phyloP scores from a whole-genome alignment of 2,329 filamentous ascomycete species.

The Monosporascus sp. region DNA sequence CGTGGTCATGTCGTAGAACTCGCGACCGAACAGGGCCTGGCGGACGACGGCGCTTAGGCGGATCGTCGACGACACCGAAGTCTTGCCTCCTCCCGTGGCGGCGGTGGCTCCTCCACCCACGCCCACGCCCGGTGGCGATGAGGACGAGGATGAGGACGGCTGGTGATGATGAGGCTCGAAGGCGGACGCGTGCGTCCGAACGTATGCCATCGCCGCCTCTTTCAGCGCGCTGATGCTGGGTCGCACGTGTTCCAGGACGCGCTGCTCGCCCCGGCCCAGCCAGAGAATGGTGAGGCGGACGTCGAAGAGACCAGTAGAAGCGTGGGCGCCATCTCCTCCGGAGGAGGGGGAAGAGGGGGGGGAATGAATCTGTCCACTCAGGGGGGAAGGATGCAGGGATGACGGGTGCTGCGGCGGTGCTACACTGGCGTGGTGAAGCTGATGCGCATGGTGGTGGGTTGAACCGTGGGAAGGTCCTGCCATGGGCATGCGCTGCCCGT shows the following conservation, averaged over 20 bases:
- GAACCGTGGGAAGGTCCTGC: too few species aligned
- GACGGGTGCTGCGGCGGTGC: background rate
- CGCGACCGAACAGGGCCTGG: constrained; percentile 16
- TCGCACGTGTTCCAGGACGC: constrained; percentile 17
- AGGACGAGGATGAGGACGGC: too few species aligned
- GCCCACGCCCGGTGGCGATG: too few species aligned
- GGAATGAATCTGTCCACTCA: background rate
- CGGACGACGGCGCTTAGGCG: constrained; percentile 18
- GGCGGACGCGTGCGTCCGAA: constrained; percentile 8
- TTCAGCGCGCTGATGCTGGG: constrained; percentile 22
- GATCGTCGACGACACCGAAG: background rate
- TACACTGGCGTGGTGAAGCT: too few species aligned
- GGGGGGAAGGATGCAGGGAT: background rate
- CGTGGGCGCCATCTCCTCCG: background rate
- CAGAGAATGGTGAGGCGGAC: constrained; percentile 24
- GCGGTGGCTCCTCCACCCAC: too few species aligned
- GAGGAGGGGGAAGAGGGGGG: background rate
- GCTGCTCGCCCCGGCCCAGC: constrained; percentile 20
- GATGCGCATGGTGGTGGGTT: too few species aligned
- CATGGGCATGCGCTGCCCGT: background rate
- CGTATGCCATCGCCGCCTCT: constrained; percentile 18
- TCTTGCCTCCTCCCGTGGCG: background rate
- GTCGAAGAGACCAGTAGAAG: constrained; percentile 11
- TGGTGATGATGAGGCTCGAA: constrained; percentile 4
- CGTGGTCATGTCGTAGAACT: constrained; percentile 24